Evolutionary conservation across 306 rosid genomes (phyloP).

Genomic region (Dalbergia cochinchinensis): DNA sequence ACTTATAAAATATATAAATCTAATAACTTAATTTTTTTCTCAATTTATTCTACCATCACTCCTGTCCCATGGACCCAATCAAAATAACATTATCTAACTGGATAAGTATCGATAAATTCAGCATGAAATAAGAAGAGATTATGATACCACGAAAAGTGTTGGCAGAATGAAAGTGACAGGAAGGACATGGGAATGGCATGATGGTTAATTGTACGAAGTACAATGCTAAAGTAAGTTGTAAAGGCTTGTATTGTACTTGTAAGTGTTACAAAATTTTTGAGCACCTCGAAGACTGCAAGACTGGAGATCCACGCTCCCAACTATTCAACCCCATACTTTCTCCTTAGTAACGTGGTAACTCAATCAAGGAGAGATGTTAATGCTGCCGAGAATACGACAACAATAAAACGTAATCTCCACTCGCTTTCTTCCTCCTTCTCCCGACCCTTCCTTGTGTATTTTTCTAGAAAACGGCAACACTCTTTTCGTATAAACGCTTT

Average conservation of each 20-base stretch:
- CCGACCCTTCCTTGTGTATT: not conserved
- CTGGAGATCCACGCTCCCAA: not conserved
- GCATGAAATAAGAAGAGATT: too few relatives aligned
- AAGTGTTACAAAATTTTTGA: too few relatives aligned
- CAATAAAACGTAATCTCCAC: slow-evolving; percentile 17
- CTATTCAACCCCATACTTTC: not conserved
- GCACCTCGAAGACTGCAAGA: slow-evolving; percentile 15
- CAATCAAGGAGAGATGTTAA: not conserved
- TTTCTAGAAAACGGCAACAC: slow-evolving; percentile 6
- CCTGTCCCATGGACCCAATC: too few relatives aligned
- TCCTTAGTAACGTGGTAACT: too few relatives aligned
- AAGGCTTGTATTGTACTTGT: too few relatives aligned
- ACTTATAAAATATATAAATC: too few relatives aligned
- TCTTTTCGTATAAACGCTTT: not conserved
- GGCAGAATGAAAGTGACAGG: not conserved
- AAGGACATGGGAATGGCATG: not conserved
- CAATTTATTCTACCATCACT: too few relatives aligned
- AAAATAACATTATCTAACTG: too few relatives aligned
- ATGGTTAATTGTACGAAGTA: not conserved
- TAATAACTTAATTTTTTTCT: too few relatives aligned
- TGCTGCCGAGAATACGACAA: slow-evolving; percentile 3
- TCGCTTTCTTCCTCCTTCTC: not conserved
- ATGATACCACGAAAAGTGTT: too few relatives aligned
- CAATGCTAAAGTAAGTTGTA: not conserved
- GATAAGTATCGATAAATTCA: too few relatives aligned